Conservation (phyloP, 768 basidiomycete species). For the Xanthoconium stramineum region DNA sequence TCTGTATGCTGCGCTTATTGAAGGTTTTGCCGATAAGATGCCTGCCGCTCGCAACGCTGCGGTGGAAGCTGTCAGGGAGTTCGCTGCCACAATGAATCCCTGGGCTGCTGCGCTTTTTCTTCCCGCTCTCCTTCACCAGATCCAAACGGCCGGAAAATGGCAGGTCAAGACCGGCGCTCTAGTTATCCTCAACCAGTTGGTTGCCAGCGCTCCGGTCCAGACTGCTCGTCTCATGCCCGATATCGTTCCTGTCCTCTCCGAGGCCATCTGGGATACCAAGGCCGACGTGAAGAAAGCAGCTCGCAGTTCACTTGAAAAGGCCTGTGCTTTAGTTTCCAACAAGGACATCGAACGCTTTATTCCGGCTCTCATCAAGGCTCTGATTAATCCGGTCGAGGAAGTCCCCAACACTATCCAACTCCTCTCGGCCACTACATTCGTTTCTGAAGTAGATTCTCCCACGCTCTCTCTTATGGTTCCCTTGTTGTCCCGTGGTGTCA, state of each 20-base stretch:
- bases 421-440: constrained; percentile 98
- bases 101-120: constrained; percentile 85
- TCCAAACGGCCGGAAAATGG: constrained; percentile 97
- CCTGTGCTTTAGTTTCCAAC: constrained; percentile 93
- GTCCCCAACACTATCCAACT: constrained; percentile 92
- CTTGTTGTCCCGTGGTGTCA: constrained; percentile 88
- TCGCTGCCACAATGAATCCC: constrained; percentile 76
- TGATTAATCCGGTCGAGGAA: constrained; percentile 99
- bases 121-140: constrained; percentile 84
- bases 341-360: constrained; percentile 98
- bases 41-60: constrained; percentile 83
- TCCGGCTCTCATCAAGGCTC: constrained; percentile 94
- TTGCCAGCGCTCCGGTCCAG: constrained; percentile 77
- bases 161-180: constrained; percentile 92
- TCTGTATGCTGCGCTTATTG: constrained; percentile 82
- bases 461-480: constrained; percentile 98
- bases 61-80: constrained; percentile 75
- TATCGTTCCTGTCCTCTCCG: constrained; percentile 90
- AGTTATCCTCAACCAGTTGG: constrained; percentile 80
- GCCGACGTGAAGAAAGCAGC: constrained; percentile 98
- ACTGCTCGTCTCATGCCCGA: constrained; percentile 89
- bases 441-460: constrained; percentile 97
- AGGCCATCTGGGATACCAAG: constrained; percentile 99
- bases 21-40: constrained; percentile 94
- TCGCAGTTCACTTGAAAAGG: constrained; percentile 90